Evolutionary conservation across 345 rosid species (phyloP).

Genomic region (Streptanthus diversifolius): DNA sequence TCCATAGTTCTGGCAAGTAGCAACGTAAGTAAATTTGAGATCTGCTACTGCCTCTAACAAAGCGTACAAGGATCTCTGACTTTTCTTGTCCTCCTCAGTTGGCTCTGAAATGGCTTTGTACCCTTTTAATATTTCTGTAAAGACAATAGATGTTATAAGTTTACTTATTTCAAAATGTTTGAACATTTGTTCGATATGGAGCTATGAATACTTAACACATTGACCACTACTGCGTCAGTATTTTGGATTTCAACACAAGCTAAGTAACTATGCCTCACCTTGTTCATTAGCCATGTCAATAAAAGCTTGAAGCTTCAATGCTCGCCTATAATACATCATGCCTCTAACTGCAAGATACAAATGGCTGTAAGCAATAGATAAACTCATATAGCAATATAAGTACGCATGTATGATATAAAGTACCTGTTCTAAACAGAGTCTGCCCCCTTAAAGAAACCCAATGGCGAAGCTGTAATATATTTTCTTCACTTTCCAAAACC

Average conservation of each 20-base stretch:
- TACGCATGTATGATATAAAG: conserved; percentile 18
- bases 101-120: conserved; percentile 81
- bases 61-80: conserved; percentile 81
- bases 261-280: conserved; percentile 44
- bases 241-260: conserved; percentile 8
- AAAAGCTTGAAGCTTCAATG: conserved; percentile 96
- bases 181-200: not conserved
- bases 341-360: conserved; percentile 71
- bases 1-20: conserved; percentile 95
- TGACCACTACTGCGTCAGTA: not conserved
- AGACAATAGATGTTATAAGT: conserved; percentile 21
- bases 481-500: conserved; percentile 88
- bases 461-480: conserved; percentile 88
- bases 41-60: conserved; percentile 92
- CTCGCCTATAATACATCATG: conserved; percentile 98
- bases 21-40: conserved; percentile 92
- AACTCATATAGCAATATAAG: conserved; percentile 1
- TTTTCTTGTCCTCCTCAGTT: conserved; percentile 89
- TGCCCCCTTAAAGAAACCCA: conserved; percentile 98
- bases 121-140: conserved; percentile 87
- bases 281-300: conserved; percentile 93
- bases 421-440: conserved; percentile 91
- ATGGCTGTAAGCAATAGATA: conserved; percentile 18
- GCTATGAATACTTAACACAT: not conserved
- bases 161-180: not conserved